These are phyloP conservation scores for Coemansia sp. DNA, from an alignment of 192 early-diverging fungal genomes.

Conservation along the genomic window DNA sequence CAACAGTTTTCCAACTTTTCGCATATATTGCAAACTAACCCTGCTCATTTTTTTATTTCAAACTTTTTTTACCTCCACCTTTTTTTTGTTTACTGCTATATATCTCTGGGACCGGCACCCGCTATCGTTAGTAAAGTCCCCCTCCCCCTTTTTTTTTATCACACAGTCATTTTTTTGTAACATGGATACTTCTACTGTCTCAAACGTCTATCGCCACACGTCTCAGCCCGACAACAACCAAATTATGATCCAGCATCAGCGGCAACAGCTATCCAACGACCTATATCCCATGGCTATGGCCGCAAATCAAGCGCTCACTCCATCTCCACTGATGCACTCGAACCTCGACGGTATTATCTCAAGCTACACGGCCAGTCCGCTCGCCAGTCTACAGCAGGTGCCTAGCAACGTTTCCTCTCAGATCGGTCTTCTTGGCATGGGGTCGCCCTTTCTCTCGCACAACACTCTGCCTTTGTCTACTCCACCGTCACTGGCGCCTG, in stretches of 20 bases:
- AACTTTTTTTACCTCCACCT: not conserved
- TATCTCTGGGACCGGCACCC: no score
- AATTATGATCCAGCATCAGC: not conserved
- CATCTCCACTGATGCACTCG: not conserved
- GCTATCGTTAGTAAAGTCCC: not conserved
- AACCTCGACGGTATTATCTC: not conserved
- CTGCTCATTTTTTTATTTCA: not conserved
- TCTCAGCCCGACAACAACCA: not conserved
- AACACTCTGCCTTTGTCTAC: not conserved
- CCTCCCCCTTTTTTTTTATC: not conserved
- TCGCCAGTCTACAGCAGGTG: not conserved
- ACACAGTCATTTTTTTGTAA: not conserved
- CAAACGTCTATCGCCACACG: not conserved
- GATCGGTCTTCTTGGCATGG: not conserved
- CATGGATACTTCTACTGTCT: not conserved
- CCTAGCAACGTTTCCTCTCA: slow-evolving; percentile 4
- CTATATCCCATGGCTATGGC: slow-evolving; percentile 4
- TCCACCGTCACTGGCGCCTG: not conserved
- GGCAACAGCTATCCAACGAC: not conserved
- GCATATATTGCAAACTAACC: not conserved
- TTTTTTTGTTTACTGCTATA: not conserved
- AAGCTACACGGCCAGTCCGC: slow-evolving; percentile 4
- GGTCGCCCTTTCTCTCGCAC: not conserved
- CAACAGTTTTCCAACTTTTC: not conserved
- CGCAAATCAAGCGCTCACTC: not conserved